These are phyloP conservation scores for Strobilomyces dryophilus DNA, from an alignment of 768 basidiomycete species.

Conservation along the genomic window DNA sequence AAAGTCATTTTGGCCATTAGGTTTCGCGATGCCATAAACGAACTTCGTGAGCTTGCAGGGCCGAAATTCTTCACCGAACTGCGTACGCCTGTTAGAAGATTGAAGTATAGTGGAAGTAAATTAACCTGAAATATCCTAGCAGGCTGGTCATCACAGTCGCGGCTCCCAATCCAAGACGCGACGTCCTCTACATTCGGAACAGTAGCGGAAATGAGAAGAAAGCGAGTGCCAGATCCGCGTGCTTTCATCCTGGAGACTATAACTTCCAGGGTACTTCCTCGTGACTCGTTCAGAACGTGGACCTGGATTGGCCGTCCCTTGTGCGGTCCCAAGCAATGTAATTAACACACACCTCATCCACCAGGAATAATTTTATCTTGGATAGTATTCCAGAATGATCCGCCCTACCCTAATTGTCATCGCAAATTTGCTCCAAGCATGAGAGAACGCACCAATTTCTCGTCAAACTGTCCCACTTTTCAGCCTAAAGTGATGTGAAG, in stretches of 20 bases:
- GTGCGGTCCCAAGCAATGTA: neutral
- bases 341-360: slow-evolving; percentile 70
- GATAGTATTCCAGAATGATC: slow-evolving; percentile 65
- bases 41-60: slow-evolving; percentile 75
- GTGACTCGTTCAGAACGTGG: slow-evolving; percentile 84
- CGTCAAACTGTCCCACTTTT: slow-evolving; percentile 96
- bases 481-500: slow-evolving; percentile 50
- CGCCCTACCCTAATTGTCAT: slow-evolving; percentile 37
- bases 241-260: slow-evolving; percentile 92
- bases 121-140: slow-evolving; percentile 72
- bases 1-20: slow-evolving; percentile 72
- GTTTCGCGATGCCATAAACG: slow-evolving; percentile 67
- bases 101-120: neutral
- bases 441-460: slow-evolving; percentile 70
- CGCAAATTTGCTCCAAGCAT: neutral
- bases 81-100: neutral
- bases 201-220: slow-evolving; percentile 89
- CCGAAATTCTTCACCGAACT: slow-evolving; percentile 93
- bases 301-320: slow-evolving; percentile 46
- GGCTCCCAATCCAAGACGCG: slow-evolving; percentile 76
- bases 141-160: slow-evolving; percentile 29
- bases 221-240: slow-evolving; percentile 65
- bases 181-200: slow-evolving; percentile 92
- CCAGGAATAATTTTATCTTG: slow-evolving; percentile 74
- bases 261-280: slow-evolving; percentile 92